Conservation (phyloP, 1,284 basidiomycete genomes). For the Fistulinella cinereoalba region DNA sequence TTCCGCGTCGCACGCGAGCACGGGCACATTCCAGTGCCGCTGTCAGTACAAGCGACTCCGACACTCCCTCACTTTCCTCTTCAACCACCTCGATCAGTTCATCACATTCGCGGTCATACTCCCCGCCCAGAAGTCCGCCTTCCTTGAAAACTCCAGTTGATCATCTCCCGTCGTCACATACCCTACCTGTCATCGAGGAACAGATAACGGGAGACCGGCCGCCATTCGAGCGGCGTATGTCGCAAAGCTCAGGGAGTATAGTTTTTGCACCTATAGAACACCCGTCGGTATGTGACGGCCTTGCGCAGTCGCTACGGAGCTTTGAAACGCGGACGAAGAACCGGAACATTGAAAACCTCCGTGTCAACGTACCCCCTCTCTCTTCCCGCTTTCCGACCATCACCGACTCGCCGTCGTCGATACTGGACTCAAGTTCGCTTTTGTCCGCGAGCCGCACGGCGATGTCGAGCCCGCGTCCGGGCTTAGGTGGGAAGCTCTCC, state of each 20-base stretch:
- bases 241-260: conserved; percentile 24
- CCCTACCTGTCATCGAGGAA: conserved; percentile 32
- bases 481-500: conserved; percentile 21
- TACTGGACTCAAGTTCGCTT: conserved; percentile 7
- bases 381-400: conserved; percentile 16
- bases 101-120: conserved; percentile 34
- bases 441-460: conserved; percentile 3
- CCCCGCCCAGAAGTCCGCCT: conserved; percentile 38
- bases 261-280: conserved; percentile 24
- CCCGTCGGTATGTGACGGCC: conserved; percentile 4
- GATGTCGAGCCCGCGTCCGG: conserved; percentile 7
- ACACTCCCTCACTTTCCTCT: conserved; percentile 45
- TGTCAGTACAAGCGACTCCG: conserved; percentile 37
- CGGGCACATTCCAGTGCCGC: conserved; percentile 29
- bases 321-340: conserved; percentile 21
- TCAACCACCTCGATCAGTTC: conserved; percentile 42
- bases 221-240: conserved; percentile 7
- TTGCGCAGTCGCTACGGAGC: neutral
- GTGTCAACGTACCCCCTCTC: conserved; percentile 29
- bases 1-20: conserved; percentile 22
- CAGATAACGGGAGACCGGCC: conserved; percentile 2
- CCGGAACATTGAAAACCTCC: conserved; percentile 31
- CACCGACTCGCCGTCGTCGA: conserved; percentile 16
- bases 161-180: conserved; percentile 7
- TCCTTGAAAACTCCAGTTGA: conserved; percentile 30